Base-by-base conservation (phyloP, 208 protist genomes). In the Trichomonas vaginalis region DNA sequence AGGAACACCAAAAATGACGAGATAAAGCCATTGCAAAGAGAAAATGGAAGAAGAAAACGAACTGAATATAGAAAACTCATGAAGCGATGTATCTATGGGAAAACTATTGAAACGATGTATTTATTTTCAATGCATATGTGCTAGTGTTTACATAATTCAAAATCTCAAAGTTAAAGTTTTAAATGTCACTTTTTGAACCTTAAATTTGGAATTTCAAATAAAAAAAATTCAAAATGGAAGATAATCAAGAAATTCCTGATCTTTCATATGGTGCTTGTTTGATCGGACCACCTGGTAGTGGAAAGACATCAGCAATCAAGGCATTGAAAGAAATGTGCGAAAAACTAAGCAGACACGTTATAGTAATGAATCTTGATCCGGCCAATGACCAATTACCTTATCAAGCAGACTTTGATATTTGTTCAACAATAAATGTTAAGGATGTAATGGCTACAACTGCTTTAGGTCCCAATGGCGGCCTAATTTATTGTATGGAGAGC, bases 281-380 rank as follows among this genome's bases (percentile, higher is more conserved):
- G 6, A 51, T 92, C 15, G 86, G 86, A 35, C 86, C 86, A 17
- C 86, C 86, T 37, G 86, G 86, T 8, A 48, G 40, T 51, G 86
- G 86, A 21, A 92, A 92, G n/a, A 45, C 45, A 21, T 56, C 86
- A 39, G 42, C 40, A 10, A 45, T 92, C 27, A 23, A 35, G 17
- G 45, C 86, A 27, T 32, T 92, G n/a, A 92, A 92, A 51, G 86
- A 92, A 92, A 92, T 92, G 86, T 92, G 86, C n/a, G 82, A 87
- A 27, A 96, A 79, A 95, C 49, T 90, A 37, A 96, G 95, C 27
- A 70, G 96, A 35, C 95, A 95, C 10, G 83, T 95, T 80, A 95
- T 61, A 14, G 88, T 99, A 95, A 96, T 99, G 21, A 99, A 99
- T 97, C 97, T 99, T 0, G 99, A 99, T 97, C 99, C 99, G 0